These are phyloP conservation scores for Pythium utonaiense DNA, from an alignment of 352 stramenopile genomes.

Conservation along the genomic window DNA sequence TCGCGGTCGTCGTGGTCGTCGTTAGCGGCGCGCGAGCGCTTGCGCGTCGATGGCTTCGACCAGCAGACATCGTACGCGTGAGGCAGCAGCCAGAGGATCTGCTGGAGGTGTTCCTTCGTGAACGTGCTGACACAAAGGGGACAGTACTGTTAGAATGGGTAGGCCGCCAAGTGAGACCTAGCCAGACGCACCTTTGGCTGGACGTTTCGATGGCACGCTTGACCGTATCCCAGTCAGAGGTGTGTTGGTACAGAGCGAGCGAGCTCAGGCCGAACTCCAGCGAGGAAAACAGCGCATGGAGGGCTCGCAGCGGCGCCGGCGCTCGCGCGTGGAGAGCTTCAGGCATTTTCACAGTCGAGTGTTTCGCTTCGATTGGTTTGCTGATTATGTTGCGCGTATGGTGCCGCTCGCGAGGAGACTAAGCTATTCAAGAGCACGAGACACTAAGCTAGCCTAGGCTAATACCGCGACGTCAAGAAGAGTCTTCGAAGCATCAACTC, in stretches of 20 bases:
- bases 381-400: too few species aligned
- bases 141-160: not conserved
- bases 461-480: too few species aligned
- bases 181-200: slow-evolving; percentile 39
- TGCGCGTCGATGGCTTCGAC: slow-evolving; percentile 15
- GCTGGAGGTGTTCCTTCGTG: slow-evolving; percentile 44
- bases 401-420: too few species aligned
- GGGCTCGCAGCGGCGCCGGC: slow-evolving; percentile 36
- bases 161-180: too few species aligned
- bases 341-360: too few species aligned
- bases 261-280: slow-evolving; percentile 70
- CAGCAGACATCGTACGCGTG: slow-evolving; percentile 45
- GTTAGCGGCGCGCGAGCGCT: slow-evolving; percentile 5
- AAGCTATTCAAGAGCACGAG: too few species aligned
- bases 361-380: too few species aligned
- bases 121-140: slow-evolving; percentile 34
- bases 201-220: slow-evolving; percentile 71
- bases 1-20: slow-evolving; percentile 32
- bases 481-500: too few species aligned
- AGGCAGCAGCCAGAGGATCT: slow-evolving; percentile 54
- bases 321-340: slow-evolving; percentile 32
- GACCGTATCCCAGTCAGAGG: slow-evolving; percentile 53
- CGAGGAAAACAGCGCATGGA: slow-evolving; percentile 60
- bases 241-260: slow-evolving; percentile 68
- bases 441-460: too few species aligned